Evolutionary conservation across 176 grass and related monocot genomes (phyloP).

Genomic region (Phoenix roebelenii): DNA sequence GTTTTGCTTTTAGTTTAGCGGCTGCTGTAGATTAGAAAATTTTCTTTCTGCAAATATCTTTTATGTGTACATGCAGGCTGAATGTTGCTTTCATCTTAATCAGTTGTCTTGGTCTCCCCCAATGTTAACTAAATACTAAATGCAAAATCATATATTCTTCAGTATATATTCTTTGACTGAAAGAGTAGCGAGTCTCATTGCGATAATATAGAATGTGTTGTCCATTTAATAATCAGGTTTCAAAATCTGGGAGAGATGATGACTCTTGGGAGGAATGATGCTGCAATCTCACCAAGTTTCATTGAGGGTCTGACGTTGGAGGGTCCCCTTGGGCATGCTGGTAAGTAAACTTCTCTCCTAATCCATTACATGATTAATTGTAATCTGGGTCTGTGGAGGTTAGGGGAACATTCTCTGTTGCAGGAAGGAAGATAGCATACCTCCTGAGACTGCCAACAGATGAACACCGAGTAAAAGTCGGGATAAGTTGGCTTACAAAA

Average conservation of each 20-base stretch:
- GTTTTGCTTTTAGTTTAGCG: too few relatives aligned
- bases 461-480: slow-evolving; percentile 80
- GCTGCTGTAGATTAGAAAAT: too few relatives aligned
- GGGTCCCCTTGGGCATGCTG: slow-evolving; percentile 82
- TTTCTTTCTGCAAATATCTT: too few relatives aligned
- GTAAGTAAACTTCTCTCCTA: slow-evolving; percentile 14
- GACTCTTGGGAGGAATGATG: slow-evolving; percentile 79
- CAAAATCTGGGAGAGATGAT: slow-evolving; percentile 99
- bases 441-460: slow-evolving; percentile 88
- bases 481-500: slow-evolving; percentile 85
- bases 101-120: too few relatives aligned
- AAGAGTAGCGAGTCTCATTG: too few relatives aligned
- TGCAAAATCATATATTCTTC: too few relatives aligned
- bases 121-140: too few relatives aligned
- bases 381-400: not conserved
- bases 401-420: not conserved
- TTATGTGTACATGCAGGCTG: too few relatives aligned
- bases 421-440: slow-evolving; percentile 89
- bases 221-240: slow-evolving; percentile 32
- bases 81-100: too few relatives aligned
- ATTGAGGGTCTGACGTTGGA: slow-evolving; percentile 88
- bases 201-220: too few relatives aligned
- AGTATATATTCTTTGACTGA: too few relatives aligned
- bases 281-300: slow-evolving; percentile 68
- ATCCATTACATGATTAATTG: not conserved